Base-by-base conservation (phyloP, 805 yeast species). In the Saccharomycopsis capsularis region DNA sequence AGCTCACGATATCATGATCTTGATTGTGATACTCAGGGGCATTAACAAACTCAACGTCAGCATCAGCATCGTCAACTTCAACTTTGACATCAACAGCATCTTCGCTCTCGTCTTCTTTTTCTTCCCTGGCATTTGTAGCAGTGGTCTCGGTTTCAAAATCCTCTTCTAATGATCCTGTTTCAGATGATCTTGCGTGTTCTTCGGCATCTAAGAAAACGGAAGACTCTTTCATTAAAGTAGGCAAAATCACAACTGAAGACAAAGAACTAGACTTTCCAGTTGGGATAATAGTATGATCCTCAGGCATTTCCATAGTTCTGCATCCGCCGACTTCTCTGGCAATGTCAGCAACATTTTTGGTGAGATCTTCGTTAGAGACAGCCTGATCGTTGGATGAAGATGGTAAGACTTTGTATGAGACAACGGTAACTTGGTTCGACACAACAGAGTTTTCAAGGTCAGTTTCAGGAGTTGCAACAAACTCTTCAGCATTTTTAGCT, bases 151-250 rank as follows among this genome's bases (percentile, higher is more conserved):
- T 25, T 38, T 5, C 23, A 38, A 13, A 7, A 13, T 27, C 32
- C 13, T 7, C 32, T 13, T 27, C 32, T 27, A 27, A 27, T 27
- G 32, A 7, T 27, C 27, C 44, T 41, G n/a, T n/a, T n/a, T n/a
- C n/a, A n/a, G n/a, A n/a, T n/a, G n/a, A n/a, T n/a, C n/a, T n/a
- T n/a, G n/a, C n/a, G n/a, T n/a, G n/a, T n/a, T n/a, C n/a, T n/a
- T 25, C 44, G 18, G 30, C 44, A 41, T 41, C 44, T 21, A 44
- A 36, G 16, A 46, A 41, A 6, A 38, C 24, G 3, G 50, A 45
- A 19, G 44, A 36, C 11, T 50, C 53, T 22, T 50, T 45, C 27
- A 42, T 15, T 23, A 47, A 38, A 23, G 39, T 47, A 22, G 51
- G 51, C 35, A 48, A 48, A 35, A 46, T 42, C 3, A 46, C 19